Base-by-base conservation (phyloP, 306 rosid species). In the Cucurbita pepo region DNA sequence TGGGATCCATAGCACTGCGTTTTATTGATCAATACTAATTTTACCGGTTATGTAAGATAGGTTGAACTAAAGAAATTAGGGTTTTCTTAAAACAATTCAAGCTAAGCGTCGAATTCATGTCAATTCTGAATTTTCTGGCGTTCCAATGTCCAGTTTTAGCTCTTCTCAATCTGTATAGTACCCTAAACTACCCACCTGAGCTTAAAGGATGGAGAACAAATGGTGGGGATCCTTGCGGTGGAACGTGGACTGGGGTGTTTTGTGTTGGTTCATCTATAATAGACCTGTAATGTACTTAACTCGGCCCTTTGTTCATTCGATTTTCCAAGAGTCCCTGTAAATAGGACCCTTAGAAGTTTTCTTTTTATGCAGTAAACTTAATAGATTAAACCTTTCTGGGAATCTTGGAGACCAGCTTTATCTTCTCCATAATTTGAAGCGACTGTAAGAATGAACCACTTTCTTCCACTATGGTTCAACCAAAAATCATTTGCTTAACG, bases 241-340 rank as follows among this genome's bases (percentile, higher is more conserved):
- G 91, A 79, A 81, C 86, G 77, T 94, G 97, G 99, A 75, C 72
- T 6, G 99, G 99, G 80, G 95, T 91, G 22, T 83, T 81, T 48
- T 94, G 97, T 81, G 84, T 77, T 79, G 91, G 86, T 2, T 82
- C 99, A 41, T 89, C 97, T 45, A 82, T 94, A 65, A 79, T 91
- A 72, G 79, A 87, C 83, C 84, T 94, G 99, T 90, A 91, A 86
- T 73, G 57, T 72, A 30, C 66, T 16, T 56, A 36, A 50, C 14
- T 52, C 76, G 25, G 44, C 4, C n/a, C 7, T 25, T 6, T 69
- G 55, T 69, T 12, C 34, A 30, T 30, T 30, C 34, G 34, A 30
- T 30, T 30, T 30, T 30, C 34, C 34, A 30, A 30, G 34, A 30
- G 34, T 30, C 34, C 34, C 34, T 30, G 3, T 30, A 30, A 30